Evolutionary conservation across 2,329 filamentous ascomycete species (phyloP).

Genomic region (Colletotrichum zoysiae): DNA sequence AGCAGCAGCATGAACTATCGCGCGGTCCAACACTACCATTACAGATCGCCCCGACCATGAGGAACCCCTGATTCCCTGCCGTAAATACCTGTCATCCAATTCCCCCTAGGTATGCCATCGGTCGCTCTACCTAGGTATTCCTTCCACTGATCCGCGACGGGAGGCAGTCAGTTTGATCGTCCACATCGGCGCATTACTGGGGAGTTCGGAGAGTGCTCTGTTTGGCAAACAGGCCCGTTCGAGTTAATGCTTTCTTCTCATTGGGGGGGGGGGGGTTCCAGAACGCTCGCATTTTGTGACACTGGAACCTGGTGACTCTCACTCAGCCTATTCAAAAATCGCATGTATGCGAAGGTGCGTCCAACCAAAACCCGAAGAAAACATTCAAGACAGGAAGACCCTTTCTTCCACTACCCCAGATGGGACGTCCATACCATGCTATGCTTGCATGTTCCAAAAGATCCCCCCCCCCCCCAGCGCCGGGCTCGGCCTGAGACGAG

Average conservation of each 20-base stretch:
- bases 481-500: not conserved
- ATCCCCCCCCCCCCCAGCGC: not conserved
- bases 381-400: not conserved
- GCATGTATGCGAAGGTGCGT: conserved; percentile 10
- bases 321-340: conserved; percentile 21
- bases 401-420: not conserved
- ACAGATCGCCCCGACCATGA: not conserved
- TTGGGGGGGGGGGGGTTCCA: conserved; percentile 10
- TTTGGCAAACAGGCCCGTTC: not conserved
- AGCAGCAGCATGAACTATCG: not conserved
- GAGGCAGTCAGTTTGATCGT: conserved; percentile 34
- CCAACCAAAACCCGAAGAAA: not conserved
- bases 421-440: not conserved
- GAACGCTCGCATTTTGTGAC: conserved; percentile 6
- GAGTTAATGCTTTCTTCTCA: not conserved
- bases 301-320: conserved; percentile 3
- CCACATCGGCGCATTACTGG: conserved; percentile 28
- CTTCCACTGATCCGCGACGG: conserved; percentile 15
- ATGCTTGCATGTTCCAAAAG: not conserved
- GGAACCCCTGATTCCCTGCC: conserved; percentile 18
- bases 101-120: conserved; percentile 9
- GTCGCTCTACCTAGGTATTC: not conserved
- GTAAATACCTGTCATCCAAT: conserved; percentile 3
- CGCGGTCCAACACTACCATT: not conserved
- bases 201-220: not conserved